phyloP scores from a whole-genome alignment of 2,329 filamentous ascomycete species.

The Diaporthe longicolla region DNA sequence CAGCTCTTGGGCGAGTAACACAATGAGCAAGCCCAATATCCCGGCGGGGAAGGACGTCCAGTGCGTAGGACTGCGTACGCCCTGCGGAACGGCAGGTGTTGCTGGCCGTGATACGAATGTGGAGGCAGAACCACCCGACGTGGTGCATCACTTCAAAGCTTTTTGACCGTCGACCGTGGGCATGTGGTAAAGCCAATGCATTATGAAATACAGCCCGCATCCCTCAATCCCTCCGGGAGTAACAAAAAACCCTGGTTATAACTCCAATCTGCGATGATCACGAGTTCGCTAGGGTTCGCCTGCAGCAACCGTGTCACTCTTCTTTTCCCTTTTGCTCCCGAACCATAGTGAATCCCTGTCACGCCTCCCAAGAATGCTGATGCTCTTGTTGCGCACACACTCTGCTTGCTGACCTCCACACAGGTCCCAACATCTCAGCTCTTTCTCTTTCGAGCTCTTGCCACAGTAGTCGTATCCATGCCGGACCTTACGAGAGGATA shows the following conservation, averaged over 20 bases:
- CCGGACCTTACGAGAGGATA: not conserved
- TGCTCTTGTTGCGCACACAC: not conserved
- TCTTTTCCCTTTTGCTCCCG: not conserved
- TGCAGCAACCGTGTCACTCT: not conserved
- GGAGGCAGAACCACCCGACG: no score
- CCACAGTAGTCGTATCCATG: not conserved
- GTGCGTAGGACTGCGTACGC: no score
- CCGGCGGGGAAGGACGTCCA: no score
- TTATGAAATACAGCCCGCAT: slow-evolving; percentile 4
- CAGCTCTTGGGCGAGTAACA: not conserved
- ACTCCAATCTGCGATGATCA: not conserved
- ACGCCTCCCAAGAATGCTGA: slow-evolving; percentile 1
- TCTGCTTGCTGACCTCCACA: not conserved
- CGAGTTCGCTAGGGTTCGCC: not conserved
- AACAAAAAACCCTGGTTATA: slow-evolving; percentile 18
- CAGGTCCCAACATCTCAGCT: not conserved
- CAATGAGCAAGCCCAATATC: not conserved
- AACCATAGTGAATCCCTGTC: not conserved
- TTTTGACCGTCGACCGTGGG: no score
- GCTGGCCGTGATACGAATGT: no score
- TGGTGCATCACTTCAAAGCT: no score
- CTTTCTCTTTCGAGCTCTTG: not conserved
- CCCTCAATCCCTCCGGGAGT: not conserved
- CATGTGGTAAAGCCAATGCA: slow-evolving; percentile 5
- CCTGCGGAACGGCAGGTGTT: no score